Evolutionary conservation across 371 early-diverging fungal species (phyloP), one percentile per base, ranked within the genome.

Genomic region (Mucor lusitanicus): DNA sequence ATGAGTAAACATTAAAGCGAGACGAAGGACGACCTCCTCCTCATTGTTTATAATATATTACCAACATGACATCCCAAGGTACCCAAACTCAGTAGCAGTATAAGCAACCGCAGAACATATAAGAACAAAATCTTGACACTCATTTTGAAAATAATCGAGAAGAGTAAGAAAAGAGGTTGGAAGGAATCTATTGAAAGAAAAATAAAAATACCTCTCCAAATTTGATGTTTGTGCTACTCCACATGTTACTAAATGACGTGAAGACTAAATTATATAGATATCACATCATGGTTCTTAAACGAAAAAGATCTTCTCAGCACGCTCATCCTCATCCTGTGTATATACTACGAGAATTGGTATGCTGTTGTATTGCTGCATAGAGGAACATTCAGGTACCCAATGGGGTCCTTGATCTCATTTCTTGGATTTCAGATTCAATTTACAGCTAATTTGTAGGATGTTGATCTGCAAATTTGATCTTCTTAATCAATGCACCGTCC

Each of bases 51-150:
- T n/a, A n/a, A n/a, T n/a, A 28, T 27, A 59, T 56, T 64, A 68
- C 72, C 65, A 40, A 72, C 44, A 64, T 72, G 72, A 54, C 72
- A 72, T 0, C 42, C 65, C 27, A 72, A 61, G 7, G 68, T 65
- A 12, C 28, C 54, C n/a, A 67, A 28, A 42, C 72, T 68, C 6
- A 64, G 6, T 5, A 64, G 0, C 33, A 72, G 56, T 5, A 64
- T 64, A 5, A 58, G 0, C 5, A 46, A 46, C 23, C 61, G 32
- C 15, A 65, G 33, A n/a, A 70, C 3, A 42, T 53, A 53, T 54
- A 72, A 56, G 33, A 55, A 13, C 3, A 63, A 2, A 13, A 63
- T 35, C 46, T 67, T 66, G 21, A 30, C 9, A 9, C 53, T 53
- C 71, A 67, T 67, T 11, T n/a, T 32, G n/a, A 27, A 27, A 28